Evolutionary conservation across 176 grass and related monocot genomes (phyloP).

Genomic region (Aegilops tauschii): DNA sequence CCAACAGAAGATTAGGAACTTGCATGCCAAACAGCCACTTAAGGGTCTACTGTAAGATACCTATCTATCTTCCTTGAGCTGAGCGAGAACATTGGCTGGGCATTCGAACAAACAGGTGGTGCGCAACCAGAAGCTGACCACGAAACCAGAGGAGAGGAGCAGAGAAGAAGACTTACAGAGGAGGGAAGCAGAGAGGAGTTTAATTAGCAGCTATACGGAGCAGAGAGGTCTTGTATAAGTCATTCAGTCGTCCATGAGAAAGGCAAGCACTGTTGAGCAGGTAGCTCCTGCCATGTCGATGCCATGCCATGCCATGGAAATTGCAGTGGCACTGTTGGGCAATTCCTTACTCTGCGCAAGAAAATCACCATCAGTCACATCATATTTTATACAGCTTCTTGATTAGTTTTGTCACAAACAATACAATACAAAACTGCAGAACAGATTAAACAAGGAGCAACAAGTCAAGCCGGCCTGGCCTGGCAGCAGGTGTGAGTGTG

Average conservation of each 20-base stretch:
- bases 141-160: neutral
- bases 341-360: neutral
- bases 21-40: no score
- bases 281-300: neutral
- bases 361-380: neutral
- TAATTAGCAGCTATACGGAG: no score
- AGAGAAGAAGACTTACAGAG: neutral
- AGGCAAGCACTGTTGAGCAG: neutral
- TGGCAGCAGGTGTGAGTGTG: neutral
- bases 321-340: neutral
- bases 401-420: neutral
- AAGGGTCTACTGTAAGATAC: no score
- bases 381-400: neutral
- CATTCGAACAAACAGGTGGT: no score
- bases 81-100: no score
- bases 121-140: no score
- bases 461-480: neutral
- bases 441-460: neutral
- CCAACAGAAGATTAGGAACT: no score
- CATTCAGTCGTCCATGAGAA: neutral
- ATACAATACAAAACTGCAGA: no score
- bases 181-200: neutral
- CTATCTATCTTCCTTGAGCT: no score
- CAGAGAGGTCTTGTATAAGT: no score
- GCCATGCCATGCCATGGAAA: neutral